Base-by-base conservation (phyloP, 2,329 filamentous ascomycete genomes). In the Sclerotiophoma versabilis region DNA sequence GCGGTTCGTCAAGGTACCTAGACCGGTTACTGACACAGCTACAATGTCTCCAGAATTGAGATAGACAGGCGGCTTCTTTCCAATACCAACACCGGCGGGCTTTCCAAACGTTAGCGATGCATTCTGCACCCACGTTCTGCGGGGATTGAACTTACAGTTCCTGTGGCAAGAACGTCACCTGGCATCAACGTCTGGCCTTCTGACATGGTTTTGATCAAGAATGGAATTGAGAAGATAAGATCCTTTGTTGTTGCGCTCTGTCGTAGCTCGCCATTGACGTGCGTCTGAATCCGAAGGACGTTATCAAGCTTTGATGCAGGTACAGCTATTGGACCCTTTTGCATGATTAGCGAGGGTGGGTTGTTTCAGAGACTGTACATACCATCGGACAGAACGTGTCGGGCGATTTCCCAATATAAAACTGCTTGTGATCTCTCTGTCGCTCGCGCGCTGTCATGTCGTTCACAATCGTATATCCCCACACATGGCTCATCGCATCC, bases 301-400 rank as follows among this genome's bases (percentile, higher is more conserved):
- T 76, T 59, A 1, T 80, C 76, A 1, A 84, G 70, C n/a, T 75
- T 60, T 27, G 72, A 67, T 37, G 77, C 77, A 8, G 80, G n/a
- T 2, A 84, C 78, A 7, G 82, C 81, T 20, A 84, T 75, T 0
- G 82, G 82, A 1, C 82, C 83, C 75, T 79, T 22, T 3, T n/a
- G n/a, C n/a, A n/a, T n/a, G n/a, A n/a, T n/a, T n/a, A n/a, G n/a
- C n/a, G n/a, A n/a, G n/a, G n/a, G n/a, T n/a, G n/a, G n/a, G n/a
- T n/a, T n/a, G n/a, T n/a, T n/a, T n/a, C n/a, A n/a, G n/a, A n/a
- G n/a, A n/a, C n/a, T n/a, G n/a, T n/a, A n/a, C 50, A 12, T 57
- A 80, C 79, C 74, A 84, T 84, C 0, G 83, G 82, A 56, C 82
- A 85, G 58, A 81, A 84, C 0, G 81, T 83, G 62, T 85, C 82